Conservation (phyloP, 1,284 basidiomycete genomes). For the Fomitopsis betulina region DNA sequence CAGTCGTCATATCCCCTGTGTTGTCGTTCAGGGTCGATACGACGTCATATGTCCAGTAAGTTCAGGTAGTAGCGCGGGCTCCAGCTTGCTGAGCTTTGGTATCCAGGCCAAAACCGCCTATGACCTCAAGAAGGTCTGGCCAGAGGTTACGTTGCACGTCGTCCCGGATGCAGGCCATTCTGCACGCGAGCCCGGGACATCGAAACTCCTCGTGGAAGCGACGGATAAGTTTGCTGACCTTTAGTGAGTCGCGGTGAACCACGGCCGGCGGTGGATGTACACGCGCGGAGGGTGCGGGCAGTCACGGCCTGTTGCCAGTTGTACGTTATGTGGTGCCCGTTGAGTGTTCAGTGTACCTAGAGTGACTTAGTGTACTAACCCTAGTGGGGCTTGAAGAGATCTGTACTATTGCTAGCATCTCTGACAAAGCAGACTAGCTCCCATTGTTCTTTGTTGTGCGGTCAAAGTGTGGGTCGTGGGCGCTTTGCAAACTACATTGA, state of each 20-base stretch:
- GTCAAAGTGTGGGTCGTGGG: neutral
- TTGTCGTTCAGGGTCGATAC: constrained; percentile 85
- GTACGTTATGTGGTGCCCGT: too few species aligned
- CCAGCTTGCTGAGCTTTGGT: neutral
- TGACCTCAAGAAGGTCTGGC: constrained; percentile 79
- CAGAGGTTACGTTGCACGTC: constrained; percentile 74
- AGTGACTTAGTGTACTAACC: too few species aligned
- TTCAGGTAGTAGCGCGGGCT: neutral
- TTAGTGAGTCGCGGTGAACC: neutral
- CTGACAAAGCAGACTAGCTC: too few species aligned
- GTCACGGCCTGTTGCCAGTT: too few species aligned
- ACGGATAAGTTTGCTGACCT: constrained; percentile 25
- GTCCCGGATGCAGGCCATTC: constrained; percentile 93
- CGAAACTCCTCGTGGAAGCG: constrained; percentile 70
- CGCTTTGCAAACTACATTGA: neutral
- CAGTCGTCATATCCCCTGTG: constrained; percentile 83
- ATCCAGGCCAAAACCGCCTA: constrained; percentile 72
- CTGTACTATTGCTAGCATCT: too few species aligned
- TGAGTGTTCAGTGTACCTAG: too few species aligned
- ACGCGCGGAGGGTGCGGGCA: too few species aligned
- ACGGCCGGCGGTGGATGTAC: too few species aligned
- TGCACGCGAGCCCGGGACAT: constrained; percentile 73
- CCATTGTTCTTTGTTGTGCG: too few species aligned
- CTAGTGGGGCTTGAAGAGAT: too few species aligned
- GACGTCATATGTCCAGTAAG: constrained; percentile 76